Conservation (phyloP, 1,284 basidiomycete species). For the Ganoderma leucocontextum region DNA sequence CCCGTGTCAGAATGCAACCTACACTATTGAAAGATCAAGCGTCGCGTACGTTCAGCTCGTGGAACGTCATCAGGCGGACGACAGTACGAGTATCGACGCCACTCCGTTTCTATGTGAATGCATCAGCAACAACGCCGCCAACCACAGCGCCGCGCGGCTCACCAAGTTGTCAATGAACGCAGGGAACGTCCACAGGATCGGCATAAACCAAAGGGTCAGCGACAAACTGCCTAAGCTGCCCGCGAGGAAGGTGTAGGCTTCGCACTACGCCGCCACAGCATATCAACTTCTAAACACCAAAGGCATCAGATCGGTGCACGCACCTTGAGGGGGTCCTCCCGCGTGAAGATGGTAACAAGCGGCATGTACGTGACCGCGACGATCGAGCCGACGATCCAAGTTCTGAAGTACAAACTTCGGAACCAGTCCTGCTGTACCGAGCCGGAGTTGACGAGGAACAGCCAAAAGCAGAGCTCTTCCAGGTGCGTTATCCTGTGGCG, state of each 20-base stretch:
- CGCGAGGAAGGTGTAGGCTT: slow-evolving; percentile 72
- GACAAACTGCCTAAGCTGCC: slow-evolving; percentile 73
- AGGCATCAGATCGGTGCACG: slow-evolving; percentile 29
- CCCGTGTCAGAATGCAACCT: slow-evolving; percentile 1
- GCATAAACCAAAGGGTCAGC: slow-evolving; percentile 74
- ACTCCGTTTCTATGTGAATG: slow-evolving; percentile 51
- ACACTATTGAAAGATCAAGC: not conserved
- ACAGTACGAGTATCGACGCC: slow-evolving; percentile 70
- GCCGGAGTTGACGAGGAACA: slow-evolving; percentile 75
- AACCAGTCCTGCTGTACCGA: slow-evolving; percentile 77
- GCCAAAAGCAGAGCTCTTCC: slow-evolving; percentile 86
- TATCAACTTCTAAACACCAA: slow-evolving; percentile 1
- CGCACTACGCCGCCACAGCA: slow-evolving; percentile 54
- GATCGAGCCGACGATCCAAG: slow-evolving; percentile 70
- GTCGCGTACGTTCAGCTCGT: slow-evolving; percentile 76
- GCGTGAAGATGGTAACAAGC: slow-evolving; percentile 67
- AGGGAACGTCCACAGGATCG: slow-evolving; percentile 76
- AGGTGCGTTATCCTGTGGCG: slow-evolving; percentile 73
- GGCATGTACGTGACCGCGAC: slow-evolving; percentile 74
- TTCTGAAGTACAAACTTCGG: slow-evolving; percentile 72
- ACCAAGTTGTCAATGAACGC: slow-evolving; percentile 68
- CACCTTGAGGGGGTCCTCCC: slow-evolving; percentile 65
- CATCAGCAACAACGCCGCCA: slow-evolving; percentile 14
- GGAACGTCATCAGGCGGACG: slow-evolving; percentile 76
- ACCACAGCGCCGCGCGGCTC: slow-evolving; percentile 32